Base-by-base conservation (phyloP, 192 early-diverging fungal species). In the Martensiomyces pterosporus region DNA sequence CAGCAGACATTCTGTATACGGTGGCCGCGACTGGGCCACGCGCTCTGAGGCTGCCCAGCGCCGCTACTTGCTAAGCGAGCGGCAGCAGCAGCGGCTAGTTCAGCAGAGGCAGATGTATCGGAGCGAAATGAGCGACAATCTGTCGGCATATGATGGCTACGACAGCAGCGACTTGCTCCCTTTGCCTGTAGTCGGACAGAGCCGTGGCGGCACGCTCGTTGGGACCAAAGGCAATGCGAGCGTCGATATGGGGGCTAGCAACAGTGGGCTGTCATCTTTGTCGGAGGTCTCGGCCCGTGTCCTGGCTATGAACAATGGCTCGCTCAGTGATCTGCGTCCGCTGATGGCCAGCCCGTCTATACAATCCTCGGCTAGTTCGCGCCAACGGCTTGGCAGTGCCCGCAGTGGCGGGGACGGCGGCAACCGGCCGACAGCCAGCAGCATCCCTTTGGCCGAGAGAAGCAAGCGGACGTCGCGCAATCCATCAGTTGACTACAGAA, bases 11-110 rank as follows among this genome's bases (percentile, higher is more conserved):
- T 64, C 57, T 16, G 61, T 37, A 13, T 51, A 64, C 21, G 58
- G 63, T 52, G 50, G 49, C 48, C 42, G 37, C 41, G 70, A 49
- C 48, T 74, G 70, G 70, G 51, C 70, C 15, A 55, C 42, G 17
- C 54, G 46, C 39, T 53, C 57, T 4, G 69, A 73, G 19, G 35
- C 35, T 36, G 16, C 43, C 9, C 50, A 43, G 25, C 60, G 60
- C 27, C 37, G 24, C 24, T 55, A 53, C 36, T 38, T 62, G 40
- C 39, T 53, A 9, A 55, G 29, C 32, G 68, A 71, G 43, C 61
- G 58, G 12, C 69, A 73, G 42, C 69, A 61, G 29, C 62, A 64
- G 34, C 60, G 61, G 15, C 27, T 53, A 24, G 27, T 27, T 37
- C 68, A 72, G 35, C 61, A 64, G 49, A 52, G 57, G 2, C 62